These are phyloP conservation scores for Aspergillus ostianus DNA, from an alignment of 495 filamentous ascomycete species.

Conservation along the genomic window DNA sequence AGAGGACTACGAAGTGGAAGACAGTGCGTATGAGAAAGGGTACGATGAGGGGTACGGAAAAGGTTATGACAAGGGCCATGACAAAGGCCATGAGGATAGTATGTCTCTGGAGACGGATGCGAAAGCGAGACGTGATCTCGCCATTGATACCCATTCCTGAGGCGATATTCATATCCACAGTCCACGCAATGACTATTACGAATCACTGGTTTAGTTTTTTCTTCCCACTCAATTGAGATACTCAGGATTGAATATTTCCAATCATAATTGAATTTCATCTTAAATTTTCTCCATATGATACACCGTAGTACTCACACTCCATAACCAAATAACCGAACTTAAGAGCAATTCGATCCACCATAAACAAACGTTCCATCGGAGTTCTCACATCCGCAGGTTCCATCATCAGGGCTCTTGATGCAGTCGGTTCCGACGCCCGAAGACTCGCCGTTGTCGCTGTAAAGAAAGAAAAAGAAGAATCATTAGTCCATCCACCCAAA, in stretches of 20 bases:
- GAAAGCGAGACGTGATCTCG: no score
- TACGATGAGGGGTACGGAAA: no score
- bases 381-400: slow-evolving; percentile 38
- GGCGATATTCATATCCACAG: not conserved
- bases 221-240: no score
- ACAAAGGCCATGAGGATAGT: no score
- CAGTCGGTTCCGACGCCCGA: slow-evolving; percentile 30
- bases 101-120: no score
- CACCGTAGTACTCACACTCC: no score
- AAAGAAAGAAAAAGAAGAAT: not conserved
- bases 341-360: slow-evolving; percentile 28
- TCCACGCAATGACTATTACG: not conserved
- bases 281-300: not conserved
- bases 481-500: not conserved
- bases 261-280: not conserved
- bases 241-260: no score
- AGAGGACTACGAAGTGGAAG: no score
- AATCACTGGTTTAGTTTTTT: no score
- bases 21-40: no score
- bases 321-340: not conserved
- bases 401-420: slow-evolving; percentile 33
- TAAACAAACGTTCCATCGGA: slow-evolving; percentile 36
- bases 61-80: no score
- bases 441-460: slow-evolving; percentile 23
- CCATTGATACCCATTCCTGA: no score